Percentiles rank a stretch among this genome's conserved stretches.
Evolutionary conservation across 805 yeast genomes (phyloP).

Genomic region (Sugiyamaella marilandica): DNA sequence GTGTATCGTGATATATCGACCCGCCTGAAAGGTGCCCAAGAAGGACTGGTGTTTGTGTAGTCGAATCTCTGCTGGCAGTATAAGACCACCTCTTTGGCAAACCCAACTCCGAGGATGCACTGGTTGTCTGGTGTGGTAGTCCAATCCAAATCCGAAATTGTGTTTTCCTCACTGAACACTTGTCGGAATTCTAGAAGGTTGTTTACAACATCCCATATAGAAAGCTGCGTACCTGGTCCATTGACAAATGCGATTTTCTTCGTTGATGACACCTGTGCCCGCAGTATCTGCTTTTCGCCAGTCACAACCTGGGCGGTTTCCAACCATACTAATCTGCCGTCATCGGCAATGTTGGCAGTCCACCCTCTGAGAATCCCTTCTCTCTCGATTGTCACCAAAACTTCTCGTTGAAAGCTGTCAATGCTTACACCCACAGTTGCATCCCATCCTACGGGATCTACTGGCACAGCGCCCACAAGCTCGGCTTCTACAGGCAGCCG

Average conservation of each 20-base stretch:
- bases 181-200: constrained; percentile 62
- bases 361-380: constrained; percentile 48
- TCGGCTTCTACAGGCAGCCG: constrained; percentile 30
- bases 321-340: constrained; percentile 45
- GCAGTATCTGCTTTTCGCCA: constrained; percentile 46
- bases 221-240: constrained; percentile 43
- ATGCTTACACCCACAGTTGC: constrained; percentile 31
- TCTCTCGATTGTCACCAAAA: constrained; percentile 55
- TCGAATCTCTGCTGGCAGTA: constrained; percentile 85
- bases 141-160: constrained; percentile 80
- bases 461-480: constrained; percentile 46
- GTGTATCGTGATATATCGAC: constrained; percentile 70
- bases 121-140: constrained; percentile 61
- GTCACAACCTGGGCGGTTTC: constrained; percentile 50
- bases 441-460: constrained; percentile 64
- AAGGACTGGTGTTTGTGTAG: constrained; percentile 74
- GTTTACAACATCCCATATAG: constrained; percentile 75
- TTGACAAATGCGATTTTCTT: constrained; percentile 74
- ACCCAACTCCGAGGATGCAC: constrained; percentile 78
- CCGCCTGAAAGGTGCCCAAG: constrained; percentile 70
- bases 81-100: constrained; percentile 50
- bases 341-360: constrained; percentile 35
- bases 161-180: constrained; percentile 28
- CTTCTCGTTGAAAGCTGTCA: constrained; percentile 38
- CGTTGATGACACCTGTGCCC: constrained; percentile 69